A percentile compares a stretch with the other conserved stretches of the same genome.
These are phyloP conservation scores for Penicillium sp. DNA, from an alignment of 2,329 filamentous ascomycete species.

Conservation along the genomic window DNA sequence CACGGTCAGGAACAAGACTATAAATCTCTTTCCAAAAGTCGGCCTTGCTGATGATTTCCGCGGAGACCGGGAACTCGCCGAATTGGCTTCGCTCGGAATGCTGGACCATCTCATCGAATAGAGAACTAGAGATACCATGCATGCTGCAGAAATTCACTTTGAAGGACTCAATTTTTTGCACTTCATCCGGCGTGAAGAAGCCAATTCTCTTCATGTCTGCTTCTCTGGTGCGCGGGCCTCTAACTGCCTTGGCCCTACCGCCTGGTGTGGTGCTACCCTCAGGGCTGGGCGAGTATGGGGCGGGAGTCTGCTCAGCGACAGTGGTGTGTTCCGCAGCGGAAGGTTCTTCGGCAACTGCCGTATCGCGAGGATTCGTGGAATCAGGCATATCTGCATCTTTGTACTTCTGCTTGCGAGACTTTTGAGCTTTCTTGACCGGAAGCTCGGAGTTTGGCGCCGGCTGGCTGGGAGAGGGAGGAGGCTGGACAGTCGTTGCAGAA, in stretches of 20 bases:
- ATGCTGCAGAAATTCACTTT: constrained; percentile 36
- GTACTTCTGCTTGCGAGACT: neutral
- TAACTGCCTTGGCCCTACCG: neutral
- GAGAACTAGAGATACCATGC: constrained; percentile 19
- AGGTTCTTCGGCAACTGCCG: neutral
- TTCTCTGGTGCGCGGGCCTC: constrained; percentile 12
- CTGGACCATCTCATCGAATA: constrained; percentile 36
- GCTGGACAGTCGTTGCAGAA: neutral
- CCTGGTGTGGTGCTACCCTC: neutral
- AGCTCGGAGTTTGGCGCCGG: neutral
- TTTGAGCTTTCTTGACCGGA: neutral
- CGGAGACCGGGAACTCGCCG: constrained; percentile 24
- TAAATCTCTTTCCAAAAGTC: constrained; percentile 40
- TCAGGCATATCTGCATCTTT: neutral
- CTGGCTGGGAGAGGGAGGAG: neutral
- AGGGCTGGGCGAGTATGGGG: neutral
- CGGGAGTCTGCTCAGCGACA: neutral
- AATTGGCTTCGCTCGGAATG: constrained; percentile 28
- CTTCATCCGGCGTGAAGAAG: constrained; percentile 32
- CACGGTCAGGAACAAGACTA: constrained; percentile 35
- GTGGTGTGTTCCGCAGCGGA: neutral
- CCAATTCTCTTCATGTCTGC: constrained; percentile 25
- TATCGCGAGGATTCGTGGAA: neutral
- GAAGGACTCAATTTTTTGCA: constrained; percentile 30
- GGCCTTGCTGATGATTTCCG: constrained; percentile 23